Conservation (phyloP, 495 filamentous ascomycete species). For the Daldinia childiae region DNA sequence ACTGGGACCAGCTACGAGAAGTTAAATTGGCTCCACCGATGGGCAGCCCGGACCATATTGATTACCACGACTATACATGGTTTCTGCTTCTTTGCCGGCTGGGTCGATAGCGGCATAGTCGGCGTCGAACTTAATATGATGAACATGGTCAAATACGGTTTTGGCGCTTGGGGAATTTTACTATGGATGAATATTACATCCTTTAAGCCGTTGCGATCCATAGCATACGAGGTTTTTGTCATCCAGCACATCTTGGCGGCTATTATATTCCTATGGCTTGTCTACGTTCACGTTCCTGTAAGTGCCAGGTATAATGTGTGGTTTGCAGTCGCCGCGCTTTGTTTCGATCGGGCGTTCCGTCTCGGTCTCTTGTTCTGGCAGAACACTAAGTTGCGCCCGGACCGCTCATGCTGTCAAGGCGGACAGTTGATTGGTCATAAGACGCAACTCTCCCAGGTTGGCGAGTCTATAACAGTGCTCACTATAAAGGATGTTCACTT, state of each 20-base stretch:
- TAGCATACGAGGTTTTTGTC: constrained; percentile 84
- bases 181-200: constrained; percentile 76
- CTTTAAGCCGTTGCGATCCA: constrained; percentile 71
- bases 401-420: constrained; percentile 52
- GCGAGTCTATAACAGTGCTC: constrained; percentile 71
- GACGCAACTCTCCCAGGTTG: constrained; percentile 70
- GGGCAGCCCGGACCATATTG: constrained; percentile 78
- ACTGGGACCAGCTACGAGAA: constrained; percentile 76
- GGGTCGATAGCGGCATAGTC: constrained; percentile 72
- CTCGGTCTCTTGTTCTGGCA: constrained; percentile 62
- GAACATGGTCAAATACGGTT: constrained; percentile 69
- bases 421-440: constrained; percentile 60
- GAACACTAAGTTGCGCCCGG: constrained; percentile 65
- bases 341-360: constrained; percentile 73
- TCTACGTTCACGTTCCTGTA: constrained; percentile 71
- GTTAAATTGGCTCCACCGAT: constrained; percentile 86
- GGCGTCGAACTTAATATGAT: constrained; percentile 68
- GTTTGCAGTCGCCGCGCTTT: constrained; percentile 75
- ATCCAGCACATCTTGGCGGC: constrained; percentile 78
- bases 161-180: constrained; percentile 78
- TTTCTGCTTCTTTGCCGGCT: constrained; percentile 74
- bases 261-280: constrained; percentile 70
- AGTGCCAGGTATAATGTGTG: constrained; percentile 70
- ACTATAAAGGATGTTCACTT: constrained; percentile 75
- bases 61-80: constrained; percentile 79